Conservation (phyloP, 495 filamentous ascomycete species). For the Lasiosphaeria hispida region DNA sequence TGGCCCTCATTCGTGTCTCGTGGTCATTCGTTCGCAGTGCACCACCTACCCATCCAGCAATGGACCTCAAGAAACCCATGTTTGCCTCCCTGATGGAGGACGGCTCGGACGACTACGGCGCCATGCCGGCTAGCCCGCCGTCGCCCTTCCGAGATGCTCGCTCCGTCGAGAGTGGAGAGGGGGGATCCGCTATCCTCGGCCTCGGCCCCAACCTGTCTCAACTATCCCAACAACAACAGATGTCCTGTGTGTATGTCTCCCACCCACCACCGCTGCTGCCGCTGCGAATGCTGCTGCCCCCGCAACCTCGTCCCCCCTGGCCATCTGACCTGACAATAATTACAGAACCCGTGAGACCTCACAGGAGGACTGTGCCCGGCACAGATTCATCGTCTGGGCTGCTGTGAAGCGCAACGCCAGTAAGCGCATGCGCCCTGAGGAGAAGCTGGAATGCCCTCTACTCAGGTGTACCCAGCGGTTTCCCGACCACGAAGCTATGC, state of each 20-base stretch:
- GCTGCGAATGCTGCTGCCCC: too few species aligned
- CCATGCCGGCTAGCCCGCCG: slow-evolving; percentile 8
- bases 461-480: slow-evolving; percentile 41
- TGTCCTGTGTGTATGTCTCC: slow-evolving; percentile 38
- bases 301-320: not conserved
- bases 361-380: slow-evolving; percentile 43
- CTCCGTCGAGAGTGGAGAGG: slow-evolving; percentile 2
- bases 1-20: slow-evolving; percentile 13
- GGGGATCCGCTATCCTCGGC: slow-evolving; percentile 4
- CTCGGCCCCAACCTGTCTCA: slow-evolving; percentile 5
- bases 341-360: slow-evolving; percentile 41
- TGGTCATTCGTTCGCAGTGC: slow-evolving; percentile 16
- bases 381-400: slow-evolving; percentile 51
- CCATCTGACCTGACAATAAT: slow-evolving; percentile 24
- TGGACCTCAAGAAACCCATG: slow-evolving; percentile 32
- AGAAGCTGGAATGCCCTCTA: slow-evolving; percentile 45
- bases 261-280: not conserved
- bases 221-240: not conserved
- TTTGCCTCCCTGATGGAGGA: slow-evolving; percentile 33
- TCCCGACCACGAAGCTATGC: slow-evolving; percentile 45
- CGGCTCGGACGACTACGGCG: slow-evolving; percentile 18
- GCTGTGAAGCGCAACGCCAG: slow-evolving; percentile 49
- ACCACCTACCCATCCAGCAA: slow-evolving; percentile 9
- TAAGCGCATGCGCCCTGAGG: slow-evolving; percentile 37
- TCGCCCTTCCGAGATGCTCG: slow-evolving; percentile 18